These are phyloP conservation scores for Calamus simplicifolius DNA, from an alignment of 176 grass and related monocot genomes.

Conservation along the genomic window DNA sequence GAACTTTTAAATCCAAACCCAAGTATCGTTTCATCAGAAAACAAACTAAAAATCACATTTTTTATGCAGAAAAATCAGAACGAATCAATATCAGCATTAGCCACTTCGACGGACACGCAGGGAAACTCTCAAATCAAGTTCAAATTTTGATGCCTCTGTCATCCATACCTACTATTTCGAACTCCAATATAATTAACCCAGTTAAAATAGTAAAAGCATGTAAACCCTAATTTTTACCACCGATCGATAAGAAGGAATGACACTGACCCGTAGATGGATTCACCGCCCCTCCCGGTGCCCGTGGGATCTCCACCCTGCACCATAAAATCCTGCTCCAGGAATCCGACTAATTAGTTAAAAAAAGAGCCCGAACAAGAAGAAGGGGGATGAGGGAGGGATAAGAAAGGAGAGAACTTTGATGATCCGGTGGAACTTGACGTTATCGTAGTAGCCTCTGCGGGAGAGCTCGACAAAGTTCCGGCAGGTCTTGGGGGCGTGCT, in stretches of 20 bases:
- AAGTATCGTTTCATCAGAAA: too few species aligned
- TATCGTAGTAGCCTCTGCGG: slow-evolving; percentile 67
- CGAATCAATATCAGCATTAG: too few species aligned
- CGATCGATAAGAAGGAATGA: not conserved
- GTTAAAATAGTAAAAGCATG: too few species aligned
- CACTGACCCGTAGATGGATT: slow-evolving; percentile 92
- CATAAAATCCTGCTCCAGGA: slow-evolving; percentile 68
- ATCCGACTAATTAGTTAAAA: not conserved
- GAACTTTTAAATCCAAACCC: too few species aligned
- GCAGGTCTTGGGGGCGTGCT: slow-evolving; percentile 91
- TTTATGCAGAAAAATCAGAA: too few species aligned
- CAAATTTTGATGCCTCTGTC: too few species aligned
- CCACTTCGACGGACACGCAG: too few species aligned
- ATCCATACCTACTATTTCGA: too few species aligned
- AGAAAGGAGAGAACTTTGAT: slow-evolving; percentile 51
- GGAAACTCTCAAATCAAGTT: too few species aligned
- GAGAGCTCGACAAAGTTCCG: slow-evolving; percentile 91
- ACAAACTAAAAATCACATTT: too few species aligned
- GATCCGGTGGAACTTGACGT: slow-evolving; percentile 92
- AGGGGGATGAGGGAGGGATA: not conserved
- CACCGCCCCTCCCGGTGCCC: slow-evolving; percentile 84
- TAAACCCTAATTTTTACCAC: too few species aligned
- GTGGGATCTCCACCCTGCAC: slow-evolving; percentile 97
- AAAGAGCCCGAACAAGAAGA: slow-evolving; percentile 2
- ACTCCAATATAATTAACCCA: too few species aligned